Evolutionary conservation across 345 rosid genomes (phyloP).

Genomic region (Raphanus sativus): DNA sequence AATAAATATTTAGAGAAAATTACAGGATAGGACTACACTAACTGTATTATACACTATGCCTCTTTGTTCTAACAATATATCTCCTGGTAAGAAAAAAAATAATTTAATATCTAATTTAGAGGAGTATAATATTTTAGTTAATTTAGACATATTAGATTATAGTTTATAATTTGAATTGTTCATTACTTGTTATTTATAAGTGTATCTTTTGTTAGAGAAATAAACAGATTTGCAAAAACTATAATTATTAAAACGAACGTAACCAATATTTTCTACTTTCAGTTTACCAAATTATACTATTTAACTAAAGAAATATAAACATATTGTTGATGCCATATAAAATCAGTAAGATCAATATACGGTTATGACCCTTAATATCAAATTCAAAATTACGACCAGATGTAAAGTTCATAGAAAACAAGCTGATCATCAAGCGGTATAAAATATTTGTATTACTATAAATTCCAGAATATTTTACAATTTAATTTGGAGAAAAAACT

Average conservation of each 20-base stretch:
- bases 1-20: neutral
- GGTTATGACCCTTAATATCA: neutral
- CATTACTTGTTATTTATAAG: neutral
- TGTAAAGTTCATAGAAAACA: neutral
- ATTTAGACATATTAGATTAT: neutral
- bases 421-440: neutral
- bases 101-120: neutral
- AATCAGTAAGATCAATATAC: neutral
- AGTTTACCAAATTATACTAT: neutral
- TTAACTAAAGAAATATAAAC: neutral
- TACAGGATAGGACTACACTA: neutral
- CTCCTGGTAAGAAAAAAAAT: too few species aligned
- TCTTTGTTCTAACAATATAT: too few species aligned
- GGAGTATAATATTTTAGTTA: neutral
- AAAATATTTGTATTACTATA: too few species aligned
- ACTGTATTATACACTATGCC: too few species aligned
- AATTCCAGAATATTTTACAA: neutral
- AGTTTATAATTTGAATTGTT: neutral
- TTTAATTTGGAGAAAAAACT: too few species aligned
- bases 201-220: neutral
- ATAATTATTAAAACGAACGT: neutral
- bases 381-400: neutral
- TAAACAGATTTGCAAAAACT: neutral
- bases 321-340: neutral
- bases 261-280: neutral